Evolutionary conservation across 169 alveolate species (phyloP).

Genomic region (Theileria orientalis): DNA sequence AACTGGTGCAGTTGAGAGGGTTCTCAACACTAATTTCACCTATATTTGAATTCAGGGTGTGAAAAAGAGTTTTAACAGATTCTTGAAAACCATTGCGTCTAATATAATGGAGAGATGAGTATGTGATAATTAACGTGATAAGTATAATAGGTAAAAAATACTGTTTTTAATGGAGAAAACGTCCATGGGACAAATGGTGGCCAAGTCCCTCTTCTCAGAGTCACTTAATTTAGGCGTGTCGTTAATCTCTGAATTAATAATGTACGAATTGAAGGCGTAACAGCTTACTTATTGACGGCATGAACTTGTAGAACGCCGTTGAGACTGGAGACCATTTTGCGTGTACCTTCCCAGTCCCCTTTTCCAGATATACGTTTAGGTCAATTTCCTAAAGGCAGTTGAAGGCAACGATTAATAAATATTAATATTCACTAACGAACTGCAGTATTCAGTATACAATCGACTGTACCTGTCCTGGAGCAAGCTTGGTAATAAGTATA

Average conservation of each 20-base stretch:
- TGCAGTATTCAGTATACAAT: not conserved
- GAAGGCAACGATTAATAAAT: not conserved
- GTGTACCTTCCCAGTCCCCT: conserved; percentile 96
- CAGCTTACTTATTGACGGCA: conserved; percentile 77
- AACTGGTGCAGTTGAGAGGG: conserved; percentile 93
- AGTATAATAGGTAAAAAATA: conserved; percentile 1
- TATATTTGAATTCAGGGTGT: not conserved
- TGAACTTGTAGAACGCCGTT: conserved; percentile 96
- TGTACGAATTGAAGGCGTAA: too few species aligned
- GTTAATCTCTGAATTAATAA: too few species aligned
- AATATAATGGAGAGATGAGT: not conserved
- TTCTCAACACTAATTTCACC: conserved; percentile 84
- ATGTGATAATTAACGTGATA: not conserved
- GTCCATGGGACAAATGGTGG: conserved; percentile 89
- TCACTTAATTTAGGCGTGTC: too few species aligned
- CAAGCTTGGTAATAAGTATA: conserved; percentile 92
- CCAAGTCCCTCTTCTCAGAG: conserved; percentile 88
- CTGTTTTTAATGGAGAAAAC: conserved; percentile 91
- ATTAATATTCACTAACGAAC: not conserved
- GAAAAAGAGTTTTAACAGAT: not conserved
- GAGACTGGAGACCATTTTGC: conserved; percentile 99
- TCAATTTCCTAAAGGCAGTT: conserved; percentile 84
- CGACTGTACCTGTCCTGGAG: conserved; percentile 88
- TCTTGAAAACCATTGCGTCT: not conserved
- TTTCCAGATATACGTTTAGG: conserved; percentile 88